These are phyloP conservation scores for Beauveria pseudobassiana DNA, from an alignment of 2,329 filamentous ascomycete species.

Conservation along the genomic window DNA sequence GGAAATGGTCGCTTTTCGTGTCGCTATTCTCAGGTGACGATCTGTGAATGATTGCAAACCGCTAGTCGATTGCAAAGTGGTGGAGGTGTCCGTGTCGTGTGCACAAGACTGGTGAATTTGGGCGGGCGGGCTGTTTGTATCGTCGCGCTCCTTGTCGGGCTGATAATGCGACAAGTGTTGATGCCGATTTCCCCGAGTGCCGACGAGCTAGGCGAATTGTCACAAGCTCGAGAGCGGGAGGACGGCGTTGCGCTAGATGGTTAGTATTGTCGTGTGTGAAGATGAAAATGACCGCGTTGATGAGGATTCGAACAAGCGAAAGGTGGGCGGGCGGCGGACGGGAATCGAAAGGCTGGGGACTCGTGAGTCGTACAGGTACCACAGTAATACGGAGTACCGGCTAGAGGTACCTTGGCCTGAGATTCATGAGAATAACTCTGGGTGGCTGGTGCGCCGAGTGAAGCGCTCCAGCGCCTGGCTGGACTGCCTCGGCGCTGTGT, in stretches of 20 bases:
- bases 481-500: background rate
- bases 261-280: conserved; percentile 10
- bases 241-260: conserved; percentile 1
- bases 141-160: background rate
- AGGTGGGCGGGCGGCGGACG: background rate
- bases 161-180: background rate
- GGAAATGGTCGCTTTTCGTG: background rate
- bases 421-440: background rate
- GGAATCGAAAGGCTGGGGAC: conserved; percentile 5
- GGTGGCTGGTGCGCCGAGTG: conserved; percentile 1
- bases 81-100: background rate
- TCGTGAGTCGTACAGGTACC: no score
- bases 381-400: no score
- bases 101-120: background rate
- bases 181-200: background rate
- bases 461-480: conserved; percentile 1
- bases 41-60: background rate
- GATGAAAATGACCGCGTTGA: background rate
- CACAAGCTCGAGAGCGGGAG: conserved; percentile 8
- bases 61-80: background rate
- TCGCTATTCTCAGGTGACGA: background rate
- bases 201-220: conserved; percentile 4
- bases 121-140: background rate
- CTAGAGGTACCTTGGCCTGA: no score
- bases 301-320: conserved; percentile 4